Base-by-base conservation (phyloP, 2,329 filamentous ascomycete species). In the Scedosporium aurantiacum region DNA sequence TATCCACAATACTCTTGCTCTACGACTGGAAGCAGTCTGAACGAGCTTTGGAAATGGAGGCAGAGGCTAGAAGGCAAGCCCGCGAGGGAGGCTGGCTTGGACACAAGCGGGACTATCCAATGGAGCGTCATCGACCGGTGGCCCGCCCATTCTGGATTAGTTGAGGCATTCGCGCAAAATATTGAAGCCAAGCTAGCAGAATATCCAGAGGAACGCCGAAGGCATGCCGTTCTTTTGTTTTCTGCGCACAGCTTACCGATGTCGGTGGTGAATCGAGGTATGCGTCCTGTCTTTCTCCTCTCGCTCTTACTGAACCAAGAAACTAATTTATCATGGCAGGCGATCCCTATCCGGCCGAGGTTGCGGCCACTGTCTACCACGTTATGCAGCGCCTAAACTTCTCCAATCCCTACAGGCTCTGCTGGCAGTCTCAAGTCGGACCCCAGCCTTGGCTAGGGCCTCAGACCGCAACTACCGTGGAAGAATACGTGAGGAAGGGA, bases 61-160 rank as follows among this genome's bases (percentile, higher is more conserved):
- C 89, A 91, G 70, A 81, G 91, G 64, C 76, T 99, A 60, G 92
- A 97, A 73, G 90, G 90, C 45, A 91, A 90, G 73, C 78, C 81
- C 52, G 80, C 75, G 2, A 76, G 78, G 52, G 77, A 77, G 47
- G 78, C 78, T 37, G 72, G 70, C 7, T 78, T 82, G 27, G 74
- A 78, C 0, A 67, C 54, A 7, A 78, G 83, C 43, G 92, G 92
- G 12, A 79, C 86, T 1, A 96, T 99, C 65, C 82, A 87, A 62
- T 99, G 94, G 94, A 97, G 91, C 73, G 93, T 97, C 60, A 99
- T 99, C 73, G 94, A 99, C 74, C 85, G 94, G 63, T 99, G 94
- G 94, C 94, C 93, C 5, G 87, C 85, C n/a, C 93, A 99, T 71
- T 79, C 86, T 2, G 94, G 94, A 2, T 78, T 99, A 43, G 87